Evolutionary conservation across 2,329 filamentous ascomycete genomes (phyloP).

Genomic region (Colletotrichum musae): DNA sequence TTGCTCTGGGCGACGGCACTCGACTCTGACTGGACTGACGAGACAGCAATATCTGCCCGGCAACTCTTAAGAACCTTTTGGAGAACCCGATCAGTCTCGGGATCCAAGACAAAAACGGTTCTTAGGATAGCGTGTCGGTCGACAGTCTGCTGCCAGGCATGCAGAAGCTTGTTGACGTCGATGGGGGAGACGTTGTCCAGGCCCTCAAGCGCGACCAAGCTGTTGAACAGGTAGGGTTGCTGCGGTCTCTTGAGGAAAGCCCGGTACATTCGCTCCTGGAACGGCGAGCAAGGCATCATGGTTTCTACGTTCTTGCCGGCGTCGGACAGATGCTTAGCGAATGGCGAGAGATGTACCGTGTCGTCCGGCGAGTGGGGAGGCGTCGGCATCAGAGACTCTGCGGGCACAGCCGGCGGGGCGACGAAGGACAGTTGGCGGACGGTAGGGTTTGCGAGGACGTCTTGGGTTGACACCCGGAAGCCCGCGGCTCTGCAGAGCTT

Average conservation of each 20-base stretch:
- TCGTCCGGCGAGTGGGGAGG: background rate
- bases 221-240: constrained; percentile 57
- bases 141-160: constrained; percentile 69
- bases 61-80: constrained; percentile 50
- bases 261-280: constrained; percentile 70
- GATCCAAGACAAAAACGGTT: constrained; percentile 70
- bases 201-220: constrained; percentile 49
- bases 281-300: constrained; percentile 64
- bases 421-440: background rate
- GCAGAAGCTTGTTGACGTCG: constrained; percentile 63
- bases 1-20: constrained; percentile 1
- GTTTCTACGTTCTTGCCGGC: constrained; percentile 19
- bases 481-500: constrained; percentile 68
- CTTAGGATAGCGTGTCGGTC: constrained; percentile 74
- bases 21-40: background rate
- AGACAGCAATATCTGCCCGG: background rate
- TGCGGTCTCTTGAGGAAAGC: constrained; percentile 7
- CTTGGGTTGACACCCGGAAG: constrained; percentile 61
- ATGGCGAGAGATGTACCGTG: background rate
- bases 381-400: background rate
- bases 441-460: constrained; percentile 28
- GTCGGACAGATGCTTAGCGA: background rate
- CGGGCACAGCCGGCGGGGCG: background rate
- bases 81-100: constrained; percentile 49
- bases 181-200: background rate